These are phyloP conservation scores for Zygosaccharomyces bisporus DNA, from an alignment of 805 yeast species.

Conservation along the genomic window DNA sequence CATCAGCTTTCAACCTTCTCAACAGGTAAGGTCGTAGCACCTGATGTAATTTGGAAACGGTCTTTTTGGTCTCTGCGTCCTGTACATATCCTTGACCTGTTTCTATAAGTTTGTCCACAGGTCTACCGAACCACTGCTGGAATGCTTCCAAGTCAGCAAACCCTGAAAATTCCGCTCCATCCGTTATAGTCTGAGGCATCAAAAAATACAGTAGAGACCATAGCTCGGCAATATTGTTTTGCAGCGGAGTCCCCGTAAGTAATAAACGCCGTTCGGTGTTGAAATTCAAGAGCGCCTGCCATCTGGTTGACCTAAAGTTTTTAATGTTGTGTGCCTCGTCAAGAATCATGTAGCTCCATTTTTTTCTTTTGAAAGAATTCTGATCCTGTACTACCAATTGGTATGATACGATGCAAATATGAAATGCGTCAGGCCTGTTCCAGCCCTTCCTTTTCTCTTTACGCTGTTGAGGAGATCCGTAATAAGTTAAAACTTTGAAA, in stretches of 20 bases:
- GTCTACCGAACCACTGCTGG: conserved; percentile 98
- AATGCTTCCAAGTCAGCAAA: conserved; percentile 95
- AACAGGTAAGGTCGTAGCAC: conserved; percentile 88
- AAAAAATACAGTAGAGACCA: conserved; percentile 94
- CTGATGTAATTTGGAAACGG: conserved; percentile 86
- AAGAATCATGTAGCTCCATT: conserved; percentile 93
- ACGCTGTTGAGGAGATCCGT: conserved; percentile 95
- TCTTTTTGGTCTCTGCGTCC: conserved; percentile 74
- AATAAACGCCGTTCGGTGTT: conserved; percentile 84
- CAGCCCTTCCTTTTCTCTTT: conserved; percentile 95
- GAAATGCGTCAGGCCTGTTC: conserved; percentile 95
- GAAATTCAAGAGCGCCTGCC: conserved; percentile 94
- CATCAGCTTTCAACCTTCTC: conserved; percentile 91
- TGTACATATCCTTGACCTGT: conserved; percentile 48
- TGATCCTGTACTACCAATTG: conserved; percentile 98
- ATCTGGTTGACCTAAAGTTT: conserved; percentile 91
- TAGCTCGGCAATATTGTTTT: conserved; percentile 87
- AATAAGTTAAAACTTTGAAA: conserved; percentile 88
- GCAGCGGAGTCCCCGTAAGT: conserved; percentile 95
- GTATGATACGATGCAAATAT: conserved; percentile 94
- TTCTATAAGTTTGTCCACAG: conserved; percentile 89
- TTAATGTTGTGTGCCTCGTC: conserved; percentile 99
- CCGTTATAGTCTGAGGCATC: conserved; percentile 82
- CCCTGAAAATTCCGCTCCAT: conserved; percentile 53
- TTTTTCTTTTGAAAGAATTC: conserved; percentile 83